Evolutionary conservation across 306 rosid species (phyloP).

Genomic region (Malus orientalis): DNA sequence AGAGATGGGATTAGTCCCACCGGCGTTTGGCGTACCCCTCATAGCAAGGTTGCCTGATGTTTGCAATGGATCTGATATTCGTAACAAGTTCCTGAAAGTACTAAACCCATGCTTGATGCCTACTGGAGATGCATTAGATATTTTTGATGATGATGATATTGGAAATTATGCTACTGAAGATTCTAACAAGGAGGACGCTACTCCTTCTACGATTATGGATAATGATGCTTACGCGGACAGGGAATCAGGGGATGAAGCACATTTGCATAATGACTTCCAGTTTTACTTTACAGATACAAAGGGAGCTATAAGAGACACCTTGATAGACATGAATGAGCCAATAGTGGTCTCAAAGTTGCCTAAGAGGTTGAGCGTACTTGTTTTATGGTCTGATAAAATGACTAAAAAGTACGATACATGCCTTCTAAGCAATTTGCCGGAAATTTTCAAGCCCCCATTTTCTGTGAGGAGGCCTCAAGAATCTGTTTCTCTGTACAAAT

Average conservation of each 20-base stretch:
- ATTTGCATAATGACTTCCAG: slow-evolving; percentile 37
- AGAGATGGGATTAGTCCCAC: neutral
- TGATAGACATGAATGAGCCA: slow-evolving; percentile 39
- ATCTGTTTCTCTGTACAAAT: slow-evolving; percentile 56
- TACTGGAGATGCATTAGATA: slow-evolving; percentile 26
- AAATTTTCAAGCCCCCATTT: slow-evolving; percentile 37
- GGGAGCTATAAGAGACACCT: slow-evolving; percentile 1
- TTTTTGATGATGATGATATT: slow-evolving; percentile 24
- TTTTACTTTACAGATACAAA: slow-evolving; percentile 24
- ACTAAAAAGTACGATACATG: slow-evolving; percentile 37
- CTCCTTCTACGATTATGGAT: slow-evolving; percentile 33
- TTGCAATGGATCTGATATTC: slow-evolving; percentile 45
- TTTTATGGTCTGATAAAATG: slow-evolving; percentile 59
- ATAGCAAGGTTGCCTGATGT: slow-evolving; percentile 48
- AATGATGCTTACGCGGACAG: slow-evolving; percentile 28
- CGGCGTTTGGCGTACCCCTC: slow-evolving; percentile 54
- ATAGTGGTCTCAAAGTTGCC: slow-evolving; percentile 12
- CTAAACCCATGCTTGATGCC: slow-evolving; percentile 43
- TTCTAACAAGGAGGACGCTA: slow-evolving; percentile 33
- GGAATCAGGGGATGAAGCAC: slow-evolving; percentile 29
- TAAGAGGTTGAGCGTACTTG: slow-evolving; percentile 33
- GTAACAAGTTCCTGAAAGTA: slow-evolving; percentile 43
- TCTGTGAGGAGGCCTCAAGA: slow-evolving; percentile 41
- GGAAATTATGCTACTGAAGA: slow-evolving; percentile 34
- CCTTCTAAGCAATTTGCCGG: slow-evolving; percentile 46